Percentiles rank a stretch among this genome's conserved stretches.
These are phyloP conservation scores for Fusarium globosum DNA, from an alignment of 2,329 filamentous ascomycete genomes.

Conservation along the genomic window DNA sequence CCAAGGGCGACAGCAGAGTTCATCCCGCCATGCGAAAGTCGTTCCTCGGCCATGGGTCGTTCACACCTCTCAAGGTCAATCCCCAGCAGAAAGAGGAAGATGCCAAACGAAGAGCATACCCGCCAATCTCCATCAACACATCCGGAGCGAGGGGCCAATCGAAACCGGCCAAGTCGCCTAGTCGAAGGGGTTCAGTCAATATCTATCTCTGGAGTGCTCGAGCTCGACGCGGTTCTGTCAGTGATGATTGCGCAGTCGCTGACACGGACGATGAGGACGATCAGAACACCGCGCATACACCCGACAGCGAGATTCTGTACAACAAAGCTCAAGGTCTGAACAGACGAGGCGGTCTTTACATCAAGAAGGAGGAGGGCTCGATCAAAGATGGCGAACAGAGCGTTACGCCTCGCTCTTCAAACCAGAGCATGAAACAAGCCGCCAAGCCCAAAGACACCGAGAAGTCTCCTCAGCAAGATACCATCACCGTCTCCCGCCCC, in stretches of 20 bases:
- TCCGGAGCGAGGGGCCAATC: constrained; percentile 43
- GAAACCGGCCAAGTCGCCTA: constrained; percentile 44
- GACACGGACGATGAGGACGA: constrained; percentile 38
- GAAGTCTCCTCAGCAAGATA: constrained; percentile 14
- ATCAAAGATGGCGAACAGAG: not conserved
- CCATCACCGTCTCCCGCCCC: constrained; percentile 19
- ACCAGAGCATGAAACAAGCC: constrained; percentile 11
- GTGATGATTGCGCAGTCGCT: constrained; percentile 38
- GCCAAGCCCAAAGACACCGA: not conserved
- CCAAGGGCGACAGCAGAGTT: constrained; percentile 43
- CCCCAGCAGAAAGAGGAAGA: constrained; percentile 42
- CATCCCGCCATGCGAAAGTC: constrained; percentile 52
- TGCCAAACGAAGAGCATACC: constrained; percentile 47
- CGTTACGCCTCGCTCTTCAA: constrained; percentile 7
- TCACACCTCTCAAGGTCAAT: constrained; percentile 45
- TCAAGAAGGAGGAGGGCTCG: constrained; percentile 26
- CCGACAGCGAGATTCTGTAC: constrained; percentile 29
- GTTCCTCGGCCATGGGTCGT: constrained; percentile 41
- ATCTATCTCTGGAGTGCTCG: constrained; percentile 47
- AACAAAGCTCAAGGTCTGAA: constrained; percentile 37
- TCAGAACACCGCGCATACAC: not conserved
- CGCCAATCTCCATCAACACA: constrained; percentile 52
- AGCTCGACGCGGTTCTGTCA: constrained; percentile 25
- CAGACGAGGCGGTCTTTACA: constrained; percentile 37
- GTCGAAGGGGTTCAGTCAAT: constrained; percentile 47